These are phyloP conservation scores for Prunus yedoensis DNA, from an alignment of 331 rosid genomes.

Conservation along the genomic window DNA sequence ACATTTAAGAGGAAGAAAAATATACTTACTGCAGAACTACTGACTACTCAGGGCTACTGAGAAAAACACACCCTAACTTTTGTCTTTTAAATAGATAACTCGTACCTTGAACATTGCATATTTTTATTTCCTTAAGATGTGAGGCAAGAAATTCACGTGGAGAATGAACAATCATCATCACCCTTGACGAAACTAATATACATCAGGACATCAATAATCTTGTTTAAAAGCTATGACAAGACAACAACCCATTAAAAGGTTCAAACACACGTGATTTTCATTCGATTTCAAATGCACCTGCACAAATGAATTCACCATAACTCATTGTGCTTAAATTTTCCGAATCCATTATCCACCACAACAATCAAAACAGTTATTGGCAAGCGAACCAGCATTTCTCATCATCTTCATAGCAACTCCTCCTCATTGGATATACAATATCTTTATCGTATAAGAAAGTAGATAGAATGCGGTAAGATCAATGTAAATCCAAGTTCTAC, in stretches of 20 bases:
- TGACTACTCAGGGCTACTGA: neutral
- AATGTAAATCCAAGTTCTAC: neutral
- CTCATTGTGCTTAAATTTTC: neutral
- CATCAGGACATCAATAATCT: neutral
- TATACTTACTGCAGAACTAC: neutral
- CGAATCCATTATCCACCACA: neutral
- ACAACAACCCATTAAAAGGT: neutral
- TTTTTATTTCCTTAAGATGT: slow-evolving; percentile 5
- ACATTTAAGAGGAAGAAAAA: neutral
- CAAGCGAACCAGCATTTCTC: neutral
- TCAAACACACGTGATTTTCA: neutral
- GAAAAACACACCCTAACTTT: neutral
- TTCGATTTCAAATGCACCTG: neutral
- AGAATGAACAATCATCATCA: slow-evolving; percentile 12
- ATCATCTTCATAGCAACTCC: neutral
- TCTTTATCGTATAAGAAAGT: neutral
- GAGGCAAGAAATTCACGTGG: neutral
- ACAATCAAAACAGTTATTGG: neutral
- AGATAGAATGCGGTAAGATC: neutral
- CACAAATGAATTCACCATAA: neutral
- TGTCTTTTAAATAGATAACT: neutral
- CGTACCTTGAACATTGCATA: neutral
- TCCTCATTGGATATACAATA: neutral
- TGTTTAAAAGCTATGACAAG: slow-evolving; percentile 1
- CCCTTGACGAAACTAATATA: neutral